Conservation (phyloP, 164 flowering plant genomes). For the Kingdonia uniflora region DNA sequence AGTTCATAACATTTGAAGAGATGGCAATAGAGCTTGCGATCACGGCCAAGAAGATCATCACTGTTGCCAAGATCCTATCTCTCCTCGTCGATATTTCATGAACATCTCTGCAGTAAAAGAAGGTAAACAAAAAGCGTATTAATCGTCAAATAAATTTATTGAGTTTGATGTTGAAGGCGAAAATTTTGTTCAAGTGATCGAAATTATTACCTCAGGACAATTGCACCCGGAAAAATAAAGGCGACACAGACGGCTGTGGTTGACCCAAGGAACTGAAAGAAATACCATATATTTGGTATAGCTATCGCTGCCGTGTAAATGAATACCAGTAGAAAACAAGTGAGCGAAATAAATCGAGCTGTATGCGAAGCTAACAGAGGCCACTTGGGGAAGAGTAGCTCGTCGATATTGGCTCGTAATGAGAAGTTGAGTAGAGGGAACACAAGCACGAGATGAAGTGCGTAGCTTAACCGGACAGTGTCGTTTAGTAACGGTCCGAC, state of each 20-base stretch:
- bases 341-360: conserved; percentile 39
- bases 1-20: conserved; percentile 42
- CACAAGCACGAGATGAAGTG: conserved; percentile 73
- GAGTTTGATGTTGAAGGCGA: no score
- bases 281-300: conserved; percentile 77
- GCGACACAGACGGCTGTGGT: conserved; percentile 64
- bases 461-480: conserved; percentile 68
- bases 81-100: conserved; percentile 54
- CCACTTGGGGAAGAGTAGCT: conserved; percentile 49
- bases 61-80: conserved; percentile 47
- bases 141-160: no score
- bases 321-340: conserved; percentile 27
- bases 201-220: conserved; percentile 53
- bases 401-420: conserved; percentile 57
- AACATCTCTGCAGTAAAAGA: conserved; percentile 46
- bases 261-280: conserved; percentile 83
- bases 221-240: conserved; percentile 84
- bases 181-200: no score
- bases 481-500: conserved; percentile 44
- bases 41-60: conserved; percentile 58
- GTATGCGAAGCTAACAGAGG: conserved; percentile 28
- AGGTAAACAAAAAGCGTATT: neutral
- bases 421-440: conserved; percentile 82
- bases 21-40: conserved; percentile 65
- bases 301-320: conserved; percentile 53